These are phyloP conservation scores for Fonsecaea nubica DNA, from an alignment of 2,329 filamentous ascomycete genomes.

Conservation along the genomic window DNA sequence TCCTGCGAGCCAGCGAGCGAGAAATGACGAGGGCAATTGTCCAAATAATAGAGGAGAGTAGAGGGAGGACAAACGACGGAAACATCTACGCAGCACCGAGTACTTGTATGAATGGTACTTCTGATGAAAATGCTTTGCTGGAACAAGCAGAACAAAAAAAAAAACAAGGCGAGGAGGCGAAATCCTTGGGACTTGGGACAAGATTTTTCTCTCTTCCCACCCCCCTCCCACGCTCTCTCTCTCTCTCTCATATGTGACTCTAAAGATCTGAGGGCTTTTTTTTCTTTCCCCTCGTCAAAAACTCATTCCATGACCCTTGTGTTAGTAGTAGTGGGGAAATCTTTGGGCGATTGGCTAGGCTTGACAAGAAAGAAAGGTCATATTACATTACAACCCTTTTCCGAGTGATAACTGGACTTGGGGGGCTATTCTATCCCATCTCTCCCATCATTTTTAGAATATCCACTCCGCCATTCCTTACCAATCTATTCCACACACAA, in stretches of 20 bases:
- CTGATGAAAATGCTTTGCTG: not conserved
- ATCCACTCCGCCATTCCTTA: not conserved
- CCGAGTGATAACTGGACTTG: not conserved
- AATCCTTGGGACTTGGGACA: not conserved
- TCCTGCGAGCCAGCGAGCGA: no score
- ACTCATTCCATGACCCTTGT: not conserved
- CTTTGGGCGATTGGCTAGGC: not conserved
- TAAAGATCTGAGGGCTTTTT: not conserved
- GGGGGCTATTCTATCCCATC: not conserved
- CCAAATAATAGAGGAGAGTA: no score
- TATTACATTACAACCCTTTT: not conserved
- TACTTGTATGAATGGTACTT: not conserved
- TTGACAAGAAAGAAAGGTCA: not conserved
- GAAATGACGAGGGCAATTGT: no score
- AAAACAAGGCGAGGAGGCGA: conserved; percentile 5
- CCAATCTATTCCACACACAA: not conserved
- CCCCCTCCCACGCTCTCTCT: not conserved
- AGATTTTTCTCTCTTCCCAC: not conserved
- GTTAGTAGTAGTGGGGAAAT: not conserved
- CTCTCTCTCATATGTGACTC: not conserved
- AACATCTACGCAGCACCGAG: no score
- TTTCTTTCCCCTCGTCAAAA: not conserved
- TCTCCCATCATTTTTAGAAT: not conserved
- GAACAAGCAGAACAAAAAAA: not conserved
- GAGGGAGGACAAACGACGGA: no score